phyloP scores from a whole-genome alignment of 495 filamentous ascomycete genomes.

The Penicilliopsis zonata region DNA sequence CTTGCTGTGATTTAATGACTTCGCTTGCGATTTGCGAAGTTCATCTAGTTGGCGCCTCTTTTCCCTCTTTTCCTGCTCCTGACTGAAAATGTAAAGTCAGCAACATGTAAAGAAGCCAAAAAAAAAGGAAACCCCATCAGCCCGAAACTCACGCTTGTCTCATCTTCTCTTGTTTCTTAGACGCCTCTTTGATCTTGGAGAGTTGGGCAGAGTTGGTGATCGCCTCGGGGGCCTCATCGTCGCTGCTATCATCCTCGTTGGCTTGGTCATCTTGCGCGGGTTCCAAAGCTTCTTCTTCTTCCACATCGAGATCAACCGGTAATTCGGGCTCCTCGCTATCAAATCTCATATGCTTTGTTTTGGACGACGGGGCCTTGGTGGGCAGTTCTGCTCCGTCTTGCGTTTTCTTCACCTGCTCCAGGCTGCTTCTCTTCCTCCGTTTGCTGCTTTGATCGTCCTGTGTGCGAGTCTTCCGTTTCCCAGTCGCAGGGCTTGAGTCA shows the following conservation, averaged over 20 bases:
- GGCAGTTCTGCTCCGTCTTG: constrained; percentile 2
- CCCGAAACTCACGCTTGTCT: constrained; percentile 21
- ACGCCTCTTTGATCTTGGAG: constrained; percentile 25
- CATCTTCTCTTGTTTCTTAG: constrained; percentile 26
- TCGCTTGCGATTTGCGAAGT: constrained; percentile 34
- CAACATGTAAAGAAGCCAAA: constrained; percentile 8
- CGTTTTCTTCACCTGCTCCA: constrained; percentile 11
- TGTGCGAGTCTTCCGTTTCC: constrained; percentile 26
- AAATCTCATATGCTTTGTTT: constrained; percentile 29
- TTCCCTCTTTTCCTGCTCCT: constrained; percentile 29
- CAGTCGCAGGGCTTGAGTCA: constrained; percentile 8
- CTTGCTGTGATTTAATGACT: constrained; percentile 23
- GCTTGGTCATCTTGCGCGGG: constrained; percentile 13
- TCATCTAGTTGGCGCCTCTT: constrained; percentile 39
- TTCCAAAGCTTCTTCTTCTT: constrained; percentile 11
- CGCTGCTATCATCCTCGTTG: constrained; percentile 21
- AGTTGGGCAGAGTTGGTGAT: constrained; percentile 34
- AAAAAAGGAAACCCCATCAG: not conserved
- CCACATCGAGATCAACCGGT: constrained; percentile 11
- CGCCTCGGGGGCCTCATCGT: constrained; percentile 42
- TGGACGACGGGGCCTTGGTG: not conserved
- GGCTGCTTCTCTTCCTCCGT: constrained; percentile 22
- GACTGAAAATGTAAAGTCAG: too few species aligned
- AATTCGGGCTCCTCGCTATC: constrained; percentile 31
- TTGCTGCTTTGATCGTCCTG: constrained; percentile 21